phyloP scores from a whole-genome alignment of 495 filamentous ascomycete genomes.

The Astrocystis sublimbata region DNA sequence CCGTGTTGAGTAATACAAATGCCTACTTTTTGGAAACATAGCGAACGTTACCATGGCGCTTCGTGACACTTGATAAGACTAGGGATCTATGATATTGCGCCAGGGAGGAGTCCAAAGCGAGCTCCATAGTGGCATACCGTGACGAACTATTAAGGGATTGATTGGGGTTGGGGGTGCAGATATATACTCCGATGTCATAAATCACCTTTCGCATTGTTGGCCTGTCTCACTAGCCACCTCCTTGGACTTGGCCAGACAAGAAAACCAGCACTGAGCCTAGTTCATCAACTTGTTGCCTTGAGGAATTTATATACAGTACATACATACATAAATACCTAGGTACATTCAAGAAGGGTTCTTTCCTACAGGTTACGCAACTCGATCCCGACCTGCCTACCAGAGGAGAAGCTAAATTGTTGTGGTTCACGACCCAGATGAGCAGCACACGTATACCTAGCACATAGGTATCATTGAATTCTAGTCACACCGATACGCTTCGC shows the following conservation, averaged over 20 bases:
- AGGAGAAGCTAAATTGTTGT: neutral
- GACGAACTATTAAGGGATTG: neutral
- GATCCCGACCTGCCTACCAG: neutral
- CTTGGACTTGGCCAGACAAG: neutral
- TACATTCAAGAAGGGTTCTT: neutral
- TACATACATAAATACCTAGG: neutral
- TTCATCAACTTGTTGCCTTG: neutral
- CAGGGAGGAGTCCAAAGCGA: too few species aligned
- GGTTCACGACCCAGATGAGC: neutral
- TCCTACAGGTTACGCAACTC: neutral
- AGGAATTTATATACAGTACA: neutral
- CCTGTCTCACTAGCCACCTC: constrained; percentile 5
- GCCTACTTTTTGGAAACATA: too few species aligned
- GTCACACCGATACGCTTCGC: neutral
- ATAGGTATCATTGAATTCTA: too few species aligned
- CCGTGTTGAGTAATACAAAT: neutral
- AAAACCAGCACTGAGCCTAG: too few species aligned
- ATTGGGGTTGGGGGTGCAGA: neutral
- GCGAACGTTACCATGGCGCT: too few species aligned
- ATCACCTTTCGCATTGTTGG: neutral
- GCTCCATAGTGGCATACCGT: constrained; percentile 5
- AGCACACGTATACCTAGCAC: neutral
- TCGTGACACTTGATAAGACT: neutral
- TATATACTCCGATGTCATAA: neutral
- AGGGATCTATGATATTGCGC: too few species aligned